Evolutionary conservation across 306 rosid genomes (phyloP), one percentile per base, ranked within the genome.

Genomic region (Sesbania bispinosa): DNA sequence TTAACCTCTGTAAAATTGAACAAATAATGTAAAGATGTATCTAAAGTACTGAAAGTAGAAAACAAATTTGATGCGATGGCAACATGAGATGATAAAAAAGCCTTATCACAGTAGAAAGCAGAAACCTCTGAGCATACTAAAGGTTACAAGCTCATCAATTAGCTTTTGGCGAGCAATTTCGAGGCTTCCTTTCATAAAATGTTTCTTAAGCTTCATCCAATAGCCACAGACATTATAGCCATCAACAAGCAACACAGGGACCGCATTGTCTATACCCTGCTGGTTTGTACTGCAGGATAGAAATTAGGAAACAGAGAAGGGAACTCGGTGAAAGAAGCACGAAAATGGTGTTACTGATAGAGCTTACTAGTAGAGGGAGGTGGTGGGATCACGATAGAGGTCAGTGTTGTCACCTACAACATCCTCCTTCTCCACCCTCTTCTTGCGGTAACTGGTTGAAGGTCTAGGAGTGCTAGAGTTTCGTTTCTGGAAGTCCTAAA

Each of bases 211-310:
- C 75, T 93, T 93, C 10, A 79, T 77, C 98, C 98, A 93, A 63
- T 88, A 88, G 51, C 98, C 97, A 69, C 98, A 93, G 4, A 93
- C 94, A 77, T 93, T 93, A 67, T 93, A 93, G 16, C 98, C 97
- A 81, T 93, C 96, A 3, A 88, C 98, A 67, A 90, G 96, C 88
- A 93, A 80, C 3, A 93, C 96, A 29, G 94, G 98, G 51, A 82
- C 87, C 0, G 90, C 94, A 35, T 45, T 61, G 51, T 88, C 88
- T 51, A 86, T n/a, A 26, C 92, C 97, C 85, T 77, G 79, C 85
- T 85, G 88, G 77, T 90, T 81, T 38, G 98, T 88, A 76, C 97
- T 90, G 92, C 47, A 51, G 43, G 36, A 32, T 10, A 69, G 26
- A 33, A 1, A 38, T 71, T 16, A 82, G 72, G 29, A 55, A 62